A percentile compares a stretch with the other conserved stretches of the same genome.
phyloP scores from a whole-genome alignment of 306 rosid genomes.

The Prunus padus region DNA sequence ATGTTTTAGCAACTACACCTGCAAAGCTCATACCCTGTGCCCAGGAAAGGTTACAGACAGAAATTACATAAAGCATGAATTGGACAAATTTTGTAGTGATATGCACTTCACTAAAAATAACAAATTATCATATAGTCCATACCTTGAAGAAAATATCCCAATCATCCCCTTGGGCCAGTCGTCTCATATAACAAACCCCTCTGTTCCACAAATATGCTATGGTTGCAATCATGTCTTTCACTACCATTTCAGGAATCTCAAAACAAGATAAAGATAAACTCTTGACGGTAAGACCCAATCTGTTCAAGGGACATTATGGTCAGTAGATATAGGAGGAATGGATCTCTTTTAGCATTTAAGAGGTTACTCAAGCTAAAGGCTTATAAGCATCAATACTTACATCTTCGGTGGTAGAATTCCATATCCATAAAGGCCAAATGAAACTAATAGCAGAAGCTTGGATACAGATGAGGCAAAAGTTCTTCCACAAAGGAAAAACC shows the following conservation, averaged over 20 bases:
- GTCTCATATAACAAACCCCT: conserved; percentile 38
- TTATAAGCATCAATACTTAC: conserved; percentile 44
- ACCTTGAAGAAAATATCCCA: conserved; percentile 79
- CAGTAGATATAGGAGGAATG: conserved; percentile 22
- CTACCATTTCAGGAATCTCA: conserved; percentile 44
- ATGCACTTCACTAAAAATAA: background rate
- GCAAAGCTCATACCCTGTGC: background rate
- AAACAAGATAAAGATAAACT: conserved; percentile 46
- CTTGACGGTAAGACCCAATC: conserved; percentile 47
- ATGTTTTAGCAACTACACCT: background rate
- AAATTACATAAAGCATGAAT: background rate
- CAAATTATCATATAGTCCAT: conserved; percentile 15
- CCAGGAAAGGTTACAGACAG: background rate
- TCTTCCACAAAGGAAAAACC: conserved; percentile 78
- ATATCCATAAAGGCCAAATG: conserved; percentile 50
- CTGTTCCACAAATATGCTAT: conserved; percentile 61
- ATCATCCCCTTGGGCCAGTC: conserved; percentile 62
- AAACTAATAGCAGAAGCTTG: conserved; percentile 51
- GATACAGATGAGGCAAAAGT: conserved; percentile 57
- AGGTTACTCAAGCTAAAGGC: conserved; percentile 12
- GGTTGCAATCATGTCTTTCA: conserved; percentile 44
- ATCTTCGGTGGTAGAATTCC: conserved; percentile 53
- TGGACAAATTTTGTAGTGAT: background rate
- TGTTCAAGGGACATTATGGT: conserved; percentile 34
- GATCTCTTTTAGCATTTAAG: background rate